Evolutionary conservation across 495 filamentous ascomycete species (phyloP), one percentile per base, ranked within the genome.

Genomic region (Hypomontagnella monticulosa): DNA sequence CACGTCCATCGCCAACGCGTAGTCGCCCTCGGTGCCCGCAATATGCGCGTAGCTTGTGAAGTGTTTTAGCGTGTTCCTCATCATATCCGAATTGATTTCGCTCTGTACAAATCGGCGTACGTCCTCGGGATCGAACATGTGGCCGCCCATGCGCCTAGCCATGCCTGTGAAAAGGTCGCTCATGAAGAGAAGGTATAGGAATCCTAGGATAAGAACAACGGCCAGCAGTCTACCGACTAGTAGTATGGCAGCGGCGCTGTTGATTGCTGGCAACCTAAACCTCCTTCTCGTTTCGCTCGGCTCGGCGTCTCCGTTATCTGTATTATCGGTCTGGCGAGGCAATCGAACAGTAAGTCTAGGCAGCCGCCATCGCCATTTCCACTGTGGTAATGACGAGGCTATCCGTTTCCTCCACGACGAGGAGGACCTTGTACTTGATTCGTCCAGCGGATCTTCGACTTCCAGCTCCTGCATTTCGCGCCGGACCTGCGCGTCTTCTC

Each of bases 391-490:
- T 0, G 80, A 76, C 38, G 81, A 69, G 36, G 76, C 77, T 59
- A 86, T 83, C 59, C 84, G 71, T 75, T 82, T 82, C 52, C 78
- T 80, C 81, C 81, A 83, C 16, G 76, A 61, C 18, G 76, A 75
- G 10, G 70, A 69, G 14, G 80, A 75, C 27, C 73, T 61, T 8
- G 59, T 70, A 34, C 64, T 71, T 66, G 63, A 80, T 49, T 58
- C 75, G 51, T 73, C 79, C 52, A 81, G 84, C 3, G 88, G 87
- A 69, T 97, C 94, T 63, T 92, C 81, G 5, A 96, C 85, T 70
- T 97, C 94, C 85, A 99, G 87, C 82, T 97, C 89, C 66, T 92
- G 86, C 76, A 98, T 89, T 78, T 93, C 91, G 66, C 87, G 83
- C 59, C 89, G 86, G 48, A 97, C 79, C 52, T 90, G 91, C 48